A percentile compares a stretch with the other conserved stretches of the same genome.
Conservation (phyloP, 1,139 yeast genomes). For the Pichia sp. region DNA sequence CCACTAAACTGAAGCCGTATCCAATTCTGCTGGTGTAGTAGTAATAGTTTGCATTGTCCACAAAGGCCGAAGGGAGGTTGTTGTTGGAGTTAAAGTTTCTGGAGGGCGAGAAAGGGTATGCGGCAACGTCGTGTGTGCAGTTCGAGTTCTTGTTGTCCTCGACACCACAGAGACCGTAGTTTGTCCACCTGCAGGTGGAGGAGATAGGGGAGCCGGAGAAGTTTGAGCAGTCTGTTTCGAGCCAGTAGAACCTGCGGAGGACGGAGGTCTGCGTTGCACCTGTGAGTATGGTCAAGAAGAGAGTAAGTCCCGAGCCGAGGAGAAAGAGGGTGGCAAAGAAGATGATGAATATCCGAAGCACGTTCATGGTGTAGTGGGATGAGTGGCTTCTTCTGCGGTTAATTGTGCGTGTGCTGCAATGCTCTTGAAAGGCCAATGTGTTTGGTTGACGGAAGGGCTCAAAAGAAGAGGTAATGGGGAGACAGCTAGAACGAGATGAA, state of each 20-base stretch:
- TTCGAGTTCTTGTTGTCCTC: slow-evolving; percentile 35
- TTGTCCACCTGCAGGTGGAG: slow-evolving; percentile 62
- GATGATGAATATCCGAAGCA: neutral
- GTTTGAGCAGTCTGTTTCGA: slow-evolving; percentile 61
- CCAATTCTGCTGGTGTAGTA: slow-evolving; percentile 64
- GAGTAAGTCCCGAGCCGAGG: slow-evolving; percentile 37
- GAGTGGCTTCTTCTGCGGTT: no score
- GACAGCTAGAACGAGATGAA: neutral
- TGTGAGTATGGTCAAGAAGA: slow-evolving; percentile 59
- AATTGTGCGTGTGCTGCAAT: no score
- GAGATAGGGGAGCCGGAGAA: slow-evolving; percentile 45
- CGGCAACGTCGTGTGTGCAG: slow-evolving; percentile 51
- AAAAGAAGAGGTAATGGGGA: no score
- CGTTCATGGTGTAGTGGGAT: slow-evolving; percentile 5
- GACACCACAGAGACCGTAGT: slow-evolving; percentile 56
- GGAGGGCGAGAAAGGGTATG: slow-evolving; percentile 63
- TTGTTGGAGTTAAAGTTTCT: slow-evolving; percentile 46
- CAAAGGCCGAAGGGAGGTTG: slow-evolving; percentile 48
- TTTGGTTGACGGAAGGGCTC: no score
- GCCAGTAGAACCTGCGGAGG: slow-evolving; percentile 60
- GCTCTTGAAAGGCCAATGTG: no score
- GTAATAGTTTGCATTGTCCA: slow-evolving; percentile 43
- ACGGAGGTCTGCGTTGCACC: slow-evolving; percentile 48
- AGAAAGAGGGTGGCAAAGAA: slow-evolving; percentile 15
- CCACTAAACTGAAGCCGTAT: slow-evolving; percentile 63